Evolutionary conservation across 2,329 filamentous ascomycete species (phyloP).

Genomic region (Fusarium abutilonis): DNA sequence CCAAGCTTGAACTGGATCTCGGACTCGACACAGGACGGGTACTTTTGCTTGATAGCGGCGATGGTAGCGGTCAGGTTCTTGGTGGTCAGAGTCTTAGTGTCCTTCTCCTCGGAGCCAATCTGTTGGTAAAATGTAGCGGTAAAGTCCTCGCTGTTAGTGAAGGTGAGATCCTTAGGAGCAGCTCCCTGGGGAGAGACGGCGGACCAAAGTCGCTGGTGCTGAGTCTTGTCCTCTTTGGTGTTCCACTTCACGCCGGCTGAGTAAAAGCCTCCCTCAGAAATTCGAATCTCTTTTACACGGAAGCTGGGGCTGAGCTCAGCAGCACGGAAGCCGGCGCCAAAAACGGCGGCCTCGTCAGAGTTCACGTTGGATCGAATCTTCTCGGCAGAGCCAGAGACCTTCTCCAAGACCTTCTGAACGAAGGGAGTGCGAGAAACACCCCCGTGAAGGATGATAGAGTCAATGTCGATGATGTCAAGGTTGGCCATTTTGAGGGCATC

Average conservation of each 20-base stretch:
- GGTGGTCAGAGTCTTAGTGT: conserved; percentile 74
- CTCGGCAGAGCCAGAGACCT: conserved; percentile 72
- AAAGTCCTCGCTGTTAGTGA: conserved; percentile 86
- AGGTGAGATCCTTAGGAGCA: conserved; percentile 82
- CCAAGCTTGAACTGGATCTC: conserved; percentile 84
- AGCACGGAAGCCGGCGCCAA: conserved; percentile 94
- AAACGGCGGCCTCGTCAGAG: conserved; percentile 94
- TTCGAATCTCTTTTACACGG: conserved; percentile 95
- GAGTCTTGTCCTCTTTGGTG: conserved; percentile 72
- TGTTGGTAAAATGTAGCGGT: conserved; percentile 82
- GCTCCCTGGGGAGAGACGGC: conserved; percentile 78
- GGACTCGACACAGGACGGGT: conserved; percentile 74
- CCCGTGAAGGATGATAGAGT: conserved; percentile 93
- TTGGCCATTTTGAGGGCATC: conserved; percentile 79
- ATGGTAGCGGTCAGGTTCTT: conserved; percentile 88
- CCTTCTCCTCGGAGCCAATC: conserved; percentile 66
- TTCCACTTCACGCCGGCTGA: conserved; percentile 79
- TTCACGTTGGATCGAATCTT: conserved; percentile 96
- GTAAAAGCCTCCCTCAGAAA: conserved; percentile 80
- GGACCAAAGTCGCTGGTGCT: conserved; percentile 85
- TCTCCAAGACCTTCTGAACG: conserved; percentile 88
- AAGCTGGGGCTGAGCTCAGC: conserved; percentile 93
- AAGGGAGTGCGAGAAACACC: conserved; percentile 92
- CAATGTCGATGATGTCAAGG: conserved; percentile 77
- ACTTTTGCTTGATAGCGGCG: conserved; percentile 78